Conservation (phyloP, 163 green algal genomes). For the Smithsoniella earleae region DNA sequence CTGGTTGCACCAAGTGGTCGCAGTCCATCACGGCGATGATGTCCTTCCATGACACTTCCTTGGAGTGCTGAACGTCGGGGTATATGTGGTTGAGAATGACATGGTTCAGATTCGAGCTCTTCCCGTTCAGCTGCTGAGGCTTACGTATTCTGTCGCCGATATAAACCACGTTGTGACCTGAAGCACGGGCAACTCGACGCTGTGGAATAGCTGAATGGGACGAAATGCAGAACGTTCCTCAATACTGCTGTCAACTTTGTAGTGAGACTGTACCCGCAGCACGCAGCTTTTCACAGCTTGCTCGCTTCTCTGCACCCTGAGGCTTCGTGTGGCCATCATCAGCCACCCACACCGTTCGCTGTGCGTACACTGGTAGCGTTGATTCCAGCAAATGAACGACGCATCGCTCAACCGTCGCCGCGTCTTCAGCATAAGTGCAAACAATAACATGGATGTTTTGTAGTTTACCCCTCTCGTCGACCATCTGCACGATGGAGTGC, state of each 20-base stretch:
- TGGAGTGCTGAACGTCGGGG: background rate
- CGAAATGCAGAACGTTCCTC: too few relatives aligned
- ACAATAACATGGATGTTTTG: slow-evolving; percentile 25
- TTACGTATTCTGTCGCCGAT: background rate
- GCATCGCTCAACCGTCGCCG: slow-evolving; percentile 8
- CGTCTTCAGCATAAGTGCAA: slow-evolving; percentile 4
- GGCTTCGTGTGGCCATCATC: slow-evolving; percentile 11
- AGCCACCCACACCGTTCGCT: background rate
- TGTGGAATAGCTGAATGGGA: too few relatives aligned
- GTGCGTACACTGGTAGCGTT: slow-evolving; percentile 18
- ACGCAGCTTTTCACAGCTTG: background rate
- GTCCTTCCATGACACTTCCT: slow-evolving; percentile 29
- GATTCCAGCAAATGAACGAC: slow-evolving; percentile 14
- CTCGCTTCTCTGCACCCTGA: background rate
- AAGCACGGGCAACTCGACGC: too few relatives aligned
- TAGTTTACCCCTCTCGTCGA: background rate
- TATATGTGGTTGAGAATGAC: slow-evolving; percentile 26
- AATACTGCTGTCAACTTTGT: too few relatives aligned
- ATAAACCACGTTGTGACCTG: slow-evolving; percentile 25
- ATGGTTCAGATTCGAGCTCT: slow-evolving; percentile 30
- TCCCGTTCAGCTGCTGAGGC: slow-evolving; percentile 16
- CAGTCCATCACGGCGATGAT: slow-evolving; percentile 27
- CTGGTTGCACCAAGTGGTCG: slow-evolving; percentile 23
- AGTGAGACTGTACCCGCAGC: background rate
- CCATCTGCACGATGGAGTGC: background rate